Percentiles rank a stretch among this genome's conserved stretches.
These are phyloP conservation scores for Nakaseomyces bracarensis DNA, from an alignment of 1,139 yeast genomes.

Conservation along the genomic window DNA sequence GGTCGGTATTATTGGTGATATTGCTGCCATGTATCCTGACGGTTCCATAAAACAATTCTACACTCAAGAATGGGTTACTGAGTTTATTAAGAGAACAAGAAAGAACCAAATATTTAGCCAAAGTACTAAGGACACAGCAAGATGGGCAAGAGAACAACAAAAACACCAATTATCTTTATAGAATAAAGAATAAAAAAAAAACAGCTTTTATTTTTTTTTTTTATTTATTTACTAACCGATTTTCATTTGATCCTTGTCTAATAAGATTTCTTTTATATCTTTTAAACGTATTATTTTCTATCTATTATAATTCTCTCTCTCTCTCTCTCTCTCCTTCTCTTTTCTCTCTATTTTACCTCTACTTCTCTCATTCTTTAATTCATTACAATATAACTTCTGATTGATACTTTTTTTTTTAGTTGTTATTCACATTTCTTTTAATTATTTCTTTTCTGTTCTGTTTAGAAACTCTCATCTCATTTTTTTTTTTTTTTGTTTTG, in stretches of 20 bases:
- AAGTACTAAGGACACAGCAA: slow-evolving; percentile 76
- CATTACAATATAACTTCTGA: slow-evolving; percentile 7
- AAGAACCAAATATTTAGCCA: slow-evolving; percentile 51
- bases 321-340: slow-evolving; percentile 12
- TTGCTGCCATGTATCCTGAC: slow-evolving; percentile 76
- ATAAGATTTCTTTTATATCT: slow-evolving; percentile 5
- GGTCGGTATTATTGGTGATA: slow-evolving; percentile 85
- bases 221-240: slow-evolving; percentile 11
- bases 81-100: slow-evolving; percentile 67
- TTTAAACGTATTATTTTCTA: background rate
- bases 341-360: slow-evolving; percentile 10
- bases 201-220: slow-evolving; percentile 13
- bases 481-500: background rate
- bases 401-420: slow-evolving; percentile 7
- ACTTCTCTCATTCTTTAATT: slow-evolving; percentile 5
- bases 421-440: background rate
- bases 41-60: slow-evolving; percentile 63
- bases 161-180: slow-evolving; percentile 31
- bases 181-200: slow-evolving; percentile 2
- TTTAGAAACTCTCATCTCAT: slow-evolving; percentile 8
- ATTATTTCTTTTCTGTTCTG: slow-evolving; percentile 5
- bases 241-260: slow-evolving; percentile 8
- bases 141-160: slow-evolving; percentile 87
- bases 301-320: slow-evolving; percentile 8
- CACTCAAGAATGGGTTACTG: slow-evolving; percentile 68